Evolutionary conservation across 148 eudicot genomes (phyloP).

Genomic region (Fagopyrum homotropicum): DNA sequence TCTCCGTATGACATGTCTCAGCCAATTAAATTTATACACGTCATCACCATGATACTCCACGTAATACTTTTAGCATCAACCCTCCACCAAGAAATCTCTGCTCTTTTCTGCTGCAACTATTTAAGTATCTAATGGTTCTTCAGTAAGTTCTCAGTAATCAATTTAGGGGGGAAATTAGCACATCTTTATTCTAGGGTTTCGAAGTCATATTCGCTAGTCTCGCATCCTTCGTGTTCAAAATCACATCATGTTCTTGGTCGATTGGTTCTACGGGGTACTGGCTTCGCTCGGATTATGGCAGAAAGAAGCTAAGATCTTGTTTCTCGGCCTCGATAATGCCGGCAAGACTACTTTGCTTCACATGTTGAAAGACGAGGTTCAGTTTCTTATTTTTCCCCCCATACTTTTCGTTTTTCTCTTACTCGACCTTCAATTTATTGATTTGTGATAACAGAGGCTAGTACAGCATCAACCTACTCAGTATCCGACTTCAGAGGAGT

Average conservation of each 20-base stretch:
- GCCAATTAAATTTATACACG: not conserved
- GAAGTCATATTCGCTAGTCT: not conserved
- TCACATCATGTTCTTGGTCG: constrained; percentile 39
- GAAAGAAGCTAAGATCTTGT: constrained; percentile 71
- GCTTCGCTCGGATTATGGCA: constrained; percentile 71
- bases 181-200: not conserved
- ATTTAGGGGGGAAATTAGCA: not conserved
- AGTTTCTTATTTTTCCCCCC: not conserved
- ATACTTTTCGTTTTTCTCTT: not conserved
- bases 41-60: not conserved
- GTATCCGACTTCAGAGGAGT: constrained; percentile 71
- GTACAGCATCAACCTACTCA: constrained; percentile 79
- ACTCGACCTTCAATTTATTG: not conserved
- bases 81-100: not conserved
- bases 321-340: constrained; percentile 71
- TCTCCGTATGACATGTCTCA: not conserved
- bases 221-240: not conserved
- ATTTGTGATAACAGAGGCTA: constrained; percentile 40
- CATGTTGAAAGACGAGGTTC: constrained; percentile 72
- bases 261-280: constrained; percentile 74
- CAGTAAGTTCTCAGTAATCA: not conserved
- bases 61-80: not conserved
- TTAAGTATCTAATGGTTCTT: not conserved
- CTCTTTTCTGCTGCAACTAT: not conserved
- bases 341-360: constrained; percentile 74